phyloP scores from a whole-genome alignment of 768 basidiomycete species.

The Trametes cinnabarina region DNA sequence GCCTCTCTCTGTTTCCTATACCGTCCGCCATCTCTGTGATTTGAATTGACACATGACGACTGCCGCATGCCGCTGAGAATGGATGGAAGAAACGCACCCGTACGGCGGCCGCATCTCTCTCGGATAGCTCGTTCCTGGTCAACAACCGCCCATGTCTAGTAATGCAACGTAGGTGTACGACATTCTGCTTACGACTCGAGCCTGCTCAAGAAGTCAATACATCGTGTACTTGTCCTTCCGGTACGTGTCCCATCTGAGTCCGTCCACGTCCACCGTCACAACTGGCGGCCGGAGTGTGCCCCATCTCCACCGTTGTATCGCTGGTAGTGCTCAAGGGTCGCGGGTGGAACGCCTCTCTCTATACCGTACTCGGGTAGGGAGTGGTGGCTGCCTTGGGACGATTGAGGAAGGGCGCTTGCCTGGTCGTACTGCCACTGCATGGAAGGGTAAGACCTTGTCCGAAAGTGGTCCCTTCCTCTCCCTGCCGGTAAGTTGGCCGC shows the following conservation, averaged over 20 bases:
- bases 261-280: constrained; percentile 12
- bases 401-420: constrained; percentile 17
- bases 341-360: constrained; percentile 9
- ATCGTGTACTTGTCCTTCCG: constrained; percentile 7
- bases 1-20: constrained; percentile 4
- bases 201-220: constrained; percentile 7
- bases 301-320: constrained; percentile 17
- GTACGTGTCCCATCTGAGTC: constrained; percentile 17
- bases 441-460: constrained; percentile 26
- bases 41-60: constrained; percentile 13
- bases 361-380: constrained; percentile 6
- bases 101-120: constrained; percentile 5
- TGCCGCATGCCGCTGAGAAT: constrained; percentile 12
- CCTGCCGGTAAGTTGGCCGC: constrained; percentile 22
- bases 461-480: constrained; percentile 24
- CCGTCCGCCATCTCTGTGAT: not conserved
- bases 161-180: constrained; percentile 6
- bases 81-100: not conserved
- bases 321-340: constrained; percentile 9
- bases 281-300: constrained; percentile 17
- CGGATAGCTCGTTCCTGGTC: constrained; percentile 1
- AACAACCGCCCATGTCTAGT: not conserved
- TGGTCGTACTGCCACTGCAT: constrained; percentile 22
- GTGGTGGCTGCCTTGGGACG: constrained; percentile 9
- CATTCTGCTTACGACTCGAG: not conserved